phyloP scores from a whole-genome alignment of 2,329 filamentous ascomycete genomes.

The Verticillium longisporum region DNA sequence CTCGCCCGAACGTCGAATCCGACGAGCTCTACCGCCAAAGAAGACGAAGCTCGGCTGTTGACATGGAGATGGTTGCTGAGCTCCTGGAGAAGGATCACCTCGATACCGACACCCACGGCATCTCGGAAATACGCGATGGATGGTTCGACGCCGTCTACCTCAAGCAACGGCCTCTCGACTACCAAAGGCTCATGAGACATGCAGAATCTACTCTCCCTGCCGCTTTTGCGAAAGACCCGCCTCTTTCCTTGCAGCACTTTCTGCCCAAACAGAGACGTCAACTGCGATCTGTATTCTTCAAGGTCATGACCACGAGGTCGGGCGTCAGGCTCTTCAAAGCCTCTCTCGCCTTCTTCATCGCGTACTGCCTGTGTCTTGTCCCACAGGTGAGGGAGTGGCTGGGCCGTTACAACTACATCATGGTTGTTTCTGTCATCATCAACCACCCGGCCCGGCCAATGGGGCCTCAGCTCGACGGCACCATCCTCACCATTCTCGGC shows the following conservation, averaged over 20 bases:
- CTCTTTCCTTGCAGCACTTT: constrained; percentile 38
- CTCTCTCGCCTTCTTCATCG: constrained; percentile 49
- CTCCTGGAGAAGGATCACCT: constrained; percentile 26
- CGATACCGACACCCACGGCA: constrained; percentile 32
- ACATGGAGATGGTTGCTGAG: constrained; percentile 23
- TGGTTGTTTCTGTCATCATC: constrained; percentile 48
- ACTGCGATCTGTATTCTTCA: constrained; percentile 28
- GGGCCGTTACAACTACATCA: constrained; percentile 47
- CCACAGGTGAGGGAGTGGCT: constrained; percentile 40
- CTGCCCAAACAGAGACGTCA: constrained; percentile 40
- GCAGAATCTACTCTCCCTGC: constrained; percentile 38
- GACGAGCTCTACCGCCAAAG: not conserved
- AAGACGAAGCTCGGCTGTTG: not conserved
- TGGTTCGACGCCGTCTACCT: constrained; percentile 42
- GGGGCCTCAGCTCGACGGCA: constrained; percentile 51
- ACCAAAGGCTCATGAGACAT: constrained; percentile 30
- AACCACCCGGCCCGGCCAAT: constrained; percentile 51
- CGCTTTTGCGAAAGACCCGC: constrained; percentile 37
- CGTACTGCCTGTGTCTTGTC: constrained; percentile 49
- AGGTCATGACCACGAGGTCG: constrained; percentile 38
- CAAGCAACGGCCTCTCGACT: constrained; percentile 30
- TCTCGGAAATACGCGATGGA: constrained; percentile 35
- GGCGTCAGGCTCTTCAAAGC: constrained; percentile 46
- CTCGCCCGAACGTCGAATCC: not conserved
- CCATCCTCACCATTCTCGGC: constrained; percentile 44